phyloP scores from a whole-genome alignment of 192 early-diverging fungal species.

The Rhizoclosmatium sp. region DNA sequence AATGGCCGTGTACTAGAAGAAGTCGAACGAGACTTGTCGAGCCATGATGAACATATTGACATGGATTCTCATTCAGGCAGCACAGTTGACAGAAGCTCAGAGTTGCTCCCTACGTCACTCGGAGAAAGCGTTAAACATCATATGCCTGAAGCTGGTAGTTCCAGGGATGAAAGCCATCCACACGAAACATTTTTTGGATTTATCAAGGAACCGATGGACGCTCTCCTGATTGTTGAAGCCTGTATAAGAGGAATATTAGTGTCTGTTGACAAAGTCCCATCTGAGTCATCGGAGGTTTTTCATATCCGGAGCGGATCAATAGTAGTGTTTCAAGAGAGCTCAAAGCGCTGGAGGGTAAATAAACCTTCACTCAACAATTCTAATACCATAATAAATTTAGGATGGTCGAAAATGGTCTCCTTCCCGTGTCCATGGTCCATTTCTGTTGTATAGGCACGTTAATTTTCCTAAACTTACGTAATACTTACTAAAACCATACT shows the following conservation, averaged over 20 bases:
- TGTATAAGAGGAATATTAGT: conserved; percentile 11
- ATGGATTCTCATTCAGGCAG: no score
- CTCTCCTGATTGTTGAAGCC: conserved; percentile 26
- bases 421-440: conserved; percentile 30
- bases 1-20: no score
- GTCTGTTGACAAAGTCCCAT: conserved; percentile 16
- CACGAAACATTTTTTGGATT: conserved; percentile 37
- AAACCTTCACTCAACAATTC: background rate
- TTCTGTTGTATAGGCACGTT: conserved; percentile 29
- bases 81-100: no score
- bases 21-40: no score
- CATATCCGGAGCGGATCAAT: conserved; percentile 27
- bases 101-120: no score
- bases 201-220: conserved; percentile 32
- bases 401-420: conserved; percentile 32
- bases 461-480: background rate
- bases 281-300: background rate
- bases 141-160: no score
- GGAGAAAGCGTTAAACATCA: no score
- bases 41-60: no score
- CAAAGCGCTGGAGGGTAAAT: conserved; percentile 31
- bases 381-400: background rate
- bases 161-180: background rate
- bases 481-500: background rate
- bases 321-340: conserved; percentile 26